Percentiles rank a stretch among this genome's conserved stretches.
Evolutionary conservation across 2,329 filamentous ascomycete genomes (phyloP).

Genomic region (Colletotrichum cuscutae): DNA sequence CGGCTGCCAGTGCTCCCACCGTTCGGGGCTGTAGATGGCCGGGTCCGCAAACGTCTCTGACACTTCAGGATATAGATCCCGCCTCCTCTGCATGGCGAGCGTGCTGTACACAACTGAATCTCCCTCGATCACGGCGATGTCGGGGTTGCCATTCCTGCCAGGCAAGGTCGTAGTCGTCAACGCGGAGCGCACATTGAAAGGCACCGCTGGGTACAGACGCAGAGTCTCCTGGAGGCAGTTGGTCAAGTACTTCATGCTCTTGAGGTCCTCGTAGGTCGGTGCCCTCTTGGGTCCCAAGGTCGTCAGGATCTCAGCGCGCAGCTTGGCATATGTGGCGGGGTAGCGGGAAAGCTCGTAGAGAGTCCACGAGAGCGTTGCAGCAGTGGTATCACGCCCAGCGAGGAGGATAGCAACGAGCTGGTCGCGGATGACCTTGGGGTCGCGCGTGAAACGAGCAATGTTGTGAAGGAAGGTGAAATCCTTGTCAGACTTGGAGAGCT

Average conservation of each 20-base stretch:
- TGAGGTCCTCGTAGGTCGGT: slow-evolving; percentile 41
- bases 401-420: slow-evolving; percentile 78
- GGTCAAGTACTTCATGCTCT: slow-evolving; percentile 80
- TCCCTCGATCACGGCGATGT: slow-evolving; percentile 56
- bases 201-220: slow-evolving; percentile 81
- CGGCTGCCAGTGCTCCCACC: slow-evolving; percentile 62
- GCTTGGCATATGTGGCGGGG: slow-evolving; percentile 50
- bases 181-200: slow-evolving; percentile 80
- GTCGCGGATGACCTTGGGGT: slow-evolving; percentile 74
- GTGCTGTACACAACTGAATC: slow-evolving; percentile 61
- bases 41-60: slow-evolving; percentile 49
- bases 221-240: slow-evolving; percentile 81
- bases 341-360: slow-evolving; percentile 55
- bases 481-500: slow-evolving; percentile 73
- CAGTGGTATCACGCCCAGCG: slow-evolving; percentile 66
- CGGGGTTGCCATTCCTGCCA: slow-evolving; percentile 40
- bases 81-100: slow-evolving; percentile 61
- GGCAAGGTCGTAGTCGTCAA: slow-evolving; percentile 81
- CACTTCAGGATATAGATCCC: slow-evolving; percentile 57
- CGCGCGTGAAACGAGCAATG: slow-evolving; percentile 75
- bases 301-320: slow-evolving; percentile 52
- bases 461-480: slow-evolving; percentile 83
- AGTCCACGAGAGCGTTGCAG: slow-evolving; percentile 59
- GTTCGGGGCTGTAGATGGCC: slow-evolving; percentile 58
- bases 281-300: slow-evolving; percentile 57